Base-by-base conservation (phyloP, 2,329 filamentous ascomycete species). In the Helicocarpus griseus region DNA sequence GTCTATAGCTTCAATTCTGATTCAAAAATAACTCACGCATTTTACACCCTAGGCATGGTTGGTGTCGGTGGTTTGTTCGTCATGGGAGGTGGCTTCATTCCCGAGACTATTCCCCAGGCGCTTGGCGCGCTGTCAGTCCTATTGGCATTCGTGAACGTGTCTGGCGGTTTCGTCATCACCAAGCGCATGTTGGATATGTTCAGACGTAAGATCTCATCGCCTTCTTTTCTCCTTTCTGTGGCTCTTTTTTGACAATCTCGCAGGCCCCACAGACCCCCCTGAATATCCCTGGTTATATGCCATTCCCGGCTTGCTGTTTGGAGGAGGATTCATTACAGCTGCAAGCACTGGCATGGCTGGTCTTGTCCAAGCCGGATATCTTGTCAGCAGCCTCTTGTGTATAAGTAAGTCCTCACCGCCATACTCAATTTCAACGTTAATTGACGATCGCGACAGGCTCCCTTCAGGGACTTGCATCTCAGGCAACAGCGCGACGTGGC, bases 171-270 rank as follows among this genome's bases (percentile, higher is more conserved):
- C 55, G 86, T 94, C 40, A 88, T 95, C 54, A 94, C 89, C 2
- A 94, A 94, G 71, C 79, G 89, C 56, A 95, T 95, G 89, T 75
- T 95, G 40, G 89, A 95, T 65, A 91, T 91, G 87, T 91, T 91
- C 65, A 86, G 86, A 64, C 79, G 86, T 75, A 63, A 60, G 77
- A 29, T 33, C 22, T 65, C 5, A 22, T 51, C n/a, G 3, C 46
- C 3, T 33, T 22, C 21, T 28, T 19, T 17, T n/a, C 11, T 22
- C 14, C 2, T 13, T 7, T 36, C 5, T n/a, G 11, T 22, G n/a
- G 22, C 26, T 29, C 19, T 29, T 40, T 21, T 19, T 22, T 50
- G 28, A 40, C 8, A 13, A 14, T 19, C 8, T 44, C 40, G 33
- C 50, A 78, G 80, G 83, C 11, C 85, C 87, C 24, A 93, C 87